Base-by-base conservation (phyloP, 1,284 basidiomycete species). In the Austroboletus olivaceoglutinosus region DNA sequence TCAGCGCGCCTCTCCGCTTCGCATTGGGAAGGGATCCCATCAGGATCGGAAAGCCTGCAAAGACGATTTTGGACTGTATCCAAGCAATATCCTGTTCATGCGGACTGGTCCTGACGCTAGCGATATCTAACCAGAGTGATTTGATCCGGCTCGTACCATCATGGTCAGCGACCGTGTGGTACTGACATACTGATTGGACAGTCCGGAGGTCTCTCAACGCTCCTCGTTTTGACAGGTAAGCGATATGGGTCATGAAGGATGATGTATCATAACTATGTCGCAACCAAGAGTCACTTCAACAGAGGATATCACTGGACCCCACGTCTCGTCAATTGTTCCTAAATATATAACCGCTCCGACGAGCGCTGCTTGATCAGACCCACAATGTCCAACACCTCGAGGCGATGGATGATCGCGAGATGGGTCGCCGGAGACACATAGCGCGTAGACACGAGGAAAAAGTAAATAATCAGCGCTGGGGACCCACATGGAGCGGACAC, bases 161-260 rank as follows among this genome's bases (percentile, higher is more conserved):
- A 97, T 99, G 90, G 80, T 98, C 38, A 96, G 96, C 36, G 96
- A 99, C 71, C 83, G 97, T 52, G 77, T 99, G 54, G 87, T 62
- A 99, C 97, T 2, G 97, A 99, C 70, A 93, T 97, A 61, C 72
- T 89, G 43, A 99, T 99, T 62, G 96, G 93, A 41, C 80, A 91
- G 68, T 81, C 81, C 41, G 93, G 93, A 22, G 91, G 91, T 13
- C 77, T 98, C 19, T 73, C 89, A 15, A 96, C 94, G 1, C 74
- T 98, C 46, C 82, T 98, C 38, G 97, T 99, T 45, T 75, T 99
- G 57, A 97, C 94, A n/a, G 96, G 95, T 86, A 61, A 45, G 66
- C 51, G n/a, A 51, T 45, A n/a, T 23, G 40, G 54, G 52, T 31
- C 36, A 44, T 43, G 5, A 18, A 5, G n/a, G n/a, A n/a, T 6